Evolutionary conservation across 345 rosid species (phyloP), one percentile per base, ranked within the genome.

Genomic region (Salix dunnii): DNA sequence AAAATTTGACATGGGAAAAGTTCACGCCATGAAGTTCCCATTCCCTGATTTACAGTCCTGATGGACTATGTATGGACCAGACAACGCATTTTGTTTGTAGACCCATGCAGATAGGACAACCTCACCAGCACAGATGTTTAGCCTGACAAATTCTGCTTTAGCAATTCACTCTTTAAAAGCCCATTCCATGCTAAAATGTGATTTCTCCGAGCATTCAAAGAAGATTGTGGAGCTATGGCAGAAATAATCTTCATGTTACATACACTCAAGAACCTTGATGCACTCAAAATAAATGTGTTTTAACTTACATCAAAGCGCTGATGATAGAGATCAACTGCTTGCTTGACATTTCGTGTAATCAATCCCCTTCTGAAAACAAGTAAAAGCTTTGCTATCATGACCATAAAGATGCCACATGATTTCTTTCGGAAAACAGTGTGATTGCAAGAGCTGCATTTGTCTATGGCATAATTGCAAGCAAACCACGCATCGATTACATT

Each of bases 331-430:
- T 95, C 97, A 72, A 95, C 88, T 13, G 99, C 88, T 28, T 87
- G 89, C 91, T 86, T 86, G 72, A 95, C 85, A 86, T 93, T 95
- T 76, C 99, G 92, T 53, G 99, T 95, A 76, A 95, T 91, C 46
- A 95, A 80, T 71, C 99, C 99, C 77, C 97, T 88, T 84, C 97
- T 93, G 90, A 12, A 81, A 63, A 48, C 5, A 62, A 64, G 70
- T 10, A 35, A 55, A 36, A 65, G n/a, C 18, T 20, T 23, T 28
- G 58, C n/a, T 23, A 62, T 17, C 77, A 2, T 49, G 18, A 20
- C 63, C 27, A 58, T 58, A 58, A 6, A 7, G 27, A 7, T 25
- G 49, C 63, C 10, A 20, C 28, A 58, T 25, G n/a, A 58, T 58
- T 58, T 58, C 25, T 58, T 58, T 58, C 27, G 21, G 63, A 58